These are phyloP conservation scores for Suhomyces taliae DNA, from an alignment of 1,139 yeast genomes.

Conservation along the genomic window DNA sequence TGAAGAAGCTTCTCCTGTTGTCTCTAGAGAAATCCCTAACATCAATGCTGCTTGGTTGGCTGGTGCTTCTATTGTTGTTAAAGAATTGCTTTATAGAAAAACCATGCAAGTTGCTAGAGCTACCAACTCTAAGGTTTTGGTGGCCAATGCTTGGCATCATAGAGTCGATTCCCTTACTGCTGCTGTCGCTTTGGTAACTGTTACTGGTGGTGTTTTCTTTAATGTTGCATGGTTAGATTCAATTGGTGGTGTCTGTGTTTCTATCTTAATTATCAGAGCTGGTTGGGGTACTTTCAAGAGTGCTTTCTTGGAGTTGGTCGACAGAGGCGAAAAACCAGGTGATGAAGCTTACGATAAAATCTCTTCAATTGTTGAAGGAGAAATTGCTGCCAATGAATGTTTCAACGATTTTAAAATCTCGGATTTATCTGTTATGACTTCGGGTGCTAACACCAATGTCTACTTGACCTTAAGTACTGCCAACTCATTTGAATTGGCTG, in stretches of 20 bases:
- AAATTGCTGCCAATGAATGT: constrained; percentile 17
- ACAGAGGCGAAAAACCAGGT: constrained; percentile 43
- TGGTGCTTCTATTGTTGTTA: constrained; percentile 77
- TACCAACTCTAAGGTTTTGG: constrained; percentile 82
- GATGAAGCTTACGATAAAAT: constrained; percentile 32
- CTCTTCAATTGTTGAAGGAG: constrained; percentile 21
- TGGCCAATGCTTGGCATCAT: constrained; percentile 99
- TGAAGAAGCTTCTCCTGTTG: not conserved
- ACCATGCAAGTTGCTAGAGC: constrained; percentile 76
- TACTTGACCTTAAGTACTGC: constrained; percentile 26
- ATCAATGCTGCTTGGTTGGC: constrained; percentile 97
- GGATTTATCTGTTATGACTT: constrained; percentile 56
- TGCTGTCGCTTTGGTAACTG: constrained; percentile 84
- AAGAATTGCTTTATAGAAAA: constrained; percentile 82
- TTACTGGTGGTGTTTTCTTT: constrained; percentile 78
- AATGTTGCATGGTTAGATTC: constrained; percentile 85
- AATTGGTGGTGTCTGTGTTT: constrained; percentile 85
- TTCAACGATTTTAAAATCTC: constrained; percentile 33
- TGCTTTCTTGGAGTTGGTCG: constrained; percentile 76
- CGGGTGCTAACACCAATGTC: constrained; percentile 68
- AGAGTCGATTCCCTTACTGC: constrained; percentile 95
- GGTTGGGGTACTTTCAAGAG: constrained; percentile 73
- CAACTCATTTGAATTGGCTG: constrained; percentile 21
- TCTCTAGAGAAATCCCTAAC: constrained; percentile 50
- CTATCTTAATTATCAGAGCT: constrained; percentile 76